Percentiles rank a stretch among this genome's conserved stretches.
These are phyloP conservation scores for Zea mays DNA, from an alignment of 176 grass and related monocot genomes.

Conservation along the genomic window DNA sequence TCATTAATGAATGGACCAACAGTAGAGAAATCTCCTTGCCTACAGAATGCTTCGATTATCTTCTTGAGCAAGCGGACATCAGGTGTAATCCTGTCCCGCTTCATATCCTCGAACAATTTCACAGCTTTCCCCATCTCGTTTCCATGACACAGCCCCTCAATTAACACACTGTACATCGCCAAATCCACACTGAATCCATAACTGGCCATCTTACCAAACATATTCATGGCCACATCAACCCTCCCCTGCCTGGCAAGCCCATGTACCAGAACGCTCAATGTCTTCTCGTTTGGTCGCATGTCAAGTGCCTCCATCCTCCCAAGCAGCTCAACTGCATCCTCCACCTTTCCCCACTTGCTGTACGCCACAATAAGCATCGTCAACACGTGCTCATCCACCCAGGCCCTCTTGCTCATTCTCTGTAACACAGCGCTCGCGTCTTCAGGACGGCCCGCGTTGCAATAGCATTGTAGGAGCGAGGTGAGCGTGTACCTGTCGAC, in stretches of 20 bases:
- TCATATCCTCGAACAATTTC: constrained; percentile 67
- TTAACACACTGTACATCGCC: constrained; percentile 61
- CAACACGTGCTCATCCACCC: constrained; percentile 71
- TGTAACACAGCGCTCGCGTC: constrained; percentile 52
- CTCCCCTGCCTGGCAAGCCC: constrained; percentile 66
- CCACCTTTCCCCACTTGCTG: constrained; percentile 83
- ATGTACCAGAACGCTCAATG: constrained; percentile 55
- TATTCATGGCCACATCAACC: constrained; percentile 54
- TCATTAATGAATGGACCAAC: constrained; percentile 49
- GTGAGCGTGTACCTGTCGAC: constrained; percentile 84
- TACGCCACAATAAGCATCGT: constrained; percentile 62
- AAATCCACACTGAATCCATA: constrained; percentile 62
- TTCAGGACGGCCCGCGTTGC: constrained; percentile 50
- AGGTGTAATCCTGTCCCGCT: constrained; percentile 46
- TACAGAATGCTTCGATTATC: constrained; percentile 47
- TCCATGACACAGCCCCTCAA: constrained; percentile 58
- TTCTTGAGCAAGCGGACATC: constrained; percentile 62
- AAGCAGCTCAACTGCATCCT: constrained; percentile 51
- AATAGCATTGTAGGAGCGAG: constrained; percentile 69
- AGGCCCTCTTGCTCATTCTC: constrained; percentile 55
- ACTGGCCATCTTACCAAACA: constrained; percentile 68
- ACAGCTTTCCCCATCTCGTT: constrained; percentile 46
- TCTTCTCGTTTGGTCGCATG: constrained; percentile 60
- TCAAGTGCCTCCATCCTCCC: constrained; percentile 57
- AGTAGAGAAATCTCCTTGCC: constrained; percentile 40